Base-by-base conservation (phyloP, 345 rosid genomes). In the Ceriops tagal region DNA sequence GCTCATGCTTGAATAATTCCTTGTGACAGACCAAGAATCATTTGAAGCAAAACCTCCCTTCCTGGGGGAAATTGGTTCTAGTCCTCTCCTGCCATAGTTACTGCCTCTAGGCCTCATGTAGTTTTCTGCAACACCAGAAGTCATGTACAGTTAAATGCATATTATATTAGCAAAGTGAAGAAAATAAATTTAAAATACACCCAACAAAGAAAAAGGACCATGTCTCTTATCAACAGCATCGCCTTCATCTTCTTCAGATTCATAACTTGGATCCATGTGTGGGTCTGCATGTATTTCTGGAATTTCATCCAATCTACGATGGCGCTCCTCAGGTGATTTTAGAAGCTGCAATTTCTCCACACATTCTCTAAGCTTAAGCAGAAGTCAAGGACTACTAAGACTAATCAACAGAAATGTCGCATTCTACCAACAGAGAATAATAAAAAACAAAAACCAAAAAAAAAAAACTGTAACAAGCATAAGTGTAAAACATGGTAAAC, bases 281-380 rank as follows among this genome's bases (percentile, higher is more conserved):
- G 98, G 96, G 82, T 96, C 99, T 32, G 81, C 82, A 79, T 96
- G 96, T 63, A 96, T 90, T 73, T 89, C 98, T n/a, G 99, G 97
- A 75, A 88, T 83, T 79, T 96, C 96, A 65, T 92, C 96, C 63
- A 96, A 81, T 80, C 96, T 83, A 58, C 96, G 95, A 72, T 85
- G 97, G 61, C 96, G 96, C 84, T 96, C 99, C 77, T 88, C 88
- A 8, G 98, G 98, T 24, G 96, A 81, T 81, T 96, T 96, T 20
- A 96, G 74, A 53, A 92, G 84, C 85, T 96, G 98, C 84, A 96
- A 69, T 78, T 92, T 96, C 83, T 96, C 99, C 56, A 96, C 98
- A 78, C 98, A 92, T 83, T 92, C 98, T 84, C 99, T 92, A 67
- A 96, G 98, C 88, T 95, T 96, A 67, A 75, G 28, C 64, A 75